Evolutionary conservation across 805 yeast species (phyloP), one percentile per base, ranked within the genome.

Genomic region (Myxozyma sirexii): DNA sequence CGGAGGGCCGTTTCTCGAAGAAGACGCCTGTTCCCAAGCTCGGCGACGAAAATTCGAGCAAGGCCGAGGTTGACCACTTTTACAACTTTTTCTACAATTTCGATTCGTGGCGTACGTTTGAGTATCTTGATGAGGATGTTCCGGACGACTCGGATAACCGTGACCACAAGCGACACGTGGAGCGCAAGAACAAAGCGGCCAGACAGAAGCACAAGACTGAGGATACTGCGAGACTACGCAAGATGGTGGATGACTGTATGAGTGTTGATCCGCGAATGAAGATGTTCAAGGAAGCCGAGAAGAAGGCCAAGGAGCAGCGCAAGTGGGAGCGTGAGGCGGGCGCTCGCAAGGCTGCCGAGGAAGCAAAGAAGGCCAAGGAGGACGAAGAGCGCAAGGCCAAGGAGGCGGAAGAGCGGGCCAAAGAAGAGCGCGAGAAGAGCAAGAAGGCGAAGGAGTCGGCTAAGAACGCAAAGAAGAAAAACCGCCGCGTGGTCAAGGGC

Each of bases 251-350:
- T 76, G 84, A 94, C 75, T 97, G 96, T 42, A 81, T 88, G 71
- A 72, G 82, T 65, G 94, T 88, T 78, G 99, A 94, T 77, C 98
- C 99, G 69, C 88, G 99, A 80, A 89, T 94, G 77, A 90, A 86
- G 79, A 72, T 82, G 72, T 92, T 92, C 86, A 93, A 92, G 80
- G 96, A 93, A 68, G 88, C 84, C 54, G 98, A 92, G 77, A 90
- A 89, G 84, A 86, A 86, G 75, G 98, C 89, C 75, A 93, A 93
- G 82, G 99, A 89, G 73, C 85, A 84, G 76, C 84, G 81, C 82
- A 94, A 93, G 79, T 93, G 98, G 98, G 98, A 94, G 77, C 88
- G 86, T 76, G 98, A 92, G 76, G 97, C 98, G 56, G 98, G 97
- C 69, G 85, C 96, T 33, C 88, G 98, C 81, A 86, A 90, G 74